Conservation (phyloP, 495 filamentous ascomycete genomes). For the Aspergillus olivimuriae region DNA sequence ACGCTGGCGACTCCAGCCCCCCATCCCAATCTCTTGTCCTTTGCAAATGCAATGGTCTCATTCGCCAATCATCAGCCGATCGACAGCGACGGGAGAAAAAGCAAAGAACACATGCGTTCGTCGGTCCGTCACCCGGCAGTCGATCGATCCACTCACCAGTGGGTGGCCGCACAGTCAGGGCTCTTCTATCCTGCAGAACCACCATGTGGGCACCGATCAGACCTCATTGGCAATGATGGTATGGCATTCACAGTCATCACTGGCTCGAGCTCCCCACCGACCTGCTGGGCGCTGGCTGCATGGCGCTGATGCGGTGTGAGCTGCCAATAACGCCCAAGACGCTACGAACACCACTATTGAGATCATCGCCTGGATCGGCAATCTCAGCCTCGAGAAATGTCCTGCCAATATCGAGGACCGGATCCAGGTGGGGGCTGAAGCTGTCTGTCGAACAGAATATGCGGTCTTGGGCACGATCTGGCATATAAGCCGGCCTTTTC, state of each 20-base stretch:
- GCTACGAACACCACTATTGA: conserved; percentile 2
- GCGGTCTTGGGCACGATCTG: no score
- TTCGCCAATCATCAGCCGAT: neutral
- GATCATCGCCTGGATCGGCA: conserved; percentile 2
- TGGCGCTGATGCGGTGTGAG: neutral
- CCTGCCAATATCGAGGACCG: neutral
- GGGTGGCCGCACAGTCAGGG: neutral
- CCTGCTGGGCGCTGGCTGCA: neutral
- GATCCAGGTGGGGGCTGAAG: neutral
- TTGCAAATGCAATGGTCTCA: neutral
- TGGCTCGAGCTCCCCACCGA: neutral
- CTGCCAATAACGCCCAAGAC: conserved; percentile 1
- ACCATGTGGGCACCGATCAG: neutral
- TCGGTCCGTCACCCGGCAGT: no score
- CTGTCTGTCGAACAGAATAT: no score
- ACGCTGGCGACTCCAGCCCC: no score
- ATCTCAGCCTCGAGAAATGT: neutral
- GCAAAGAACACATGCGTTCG: no score
- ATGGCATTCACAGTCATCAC: no score
- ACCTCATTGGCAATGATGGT: no score
- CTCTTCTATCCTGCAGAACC: neutral
- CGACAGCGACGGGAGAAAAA: no score
- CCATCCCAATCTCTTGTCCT: no score
- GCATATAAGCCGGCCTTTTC: no score
- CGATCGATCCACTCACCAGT: no score